Base-by-base conservation (phyloP, 176 grass and related monocot genomes). In the Bromus sterilis region DNA sequence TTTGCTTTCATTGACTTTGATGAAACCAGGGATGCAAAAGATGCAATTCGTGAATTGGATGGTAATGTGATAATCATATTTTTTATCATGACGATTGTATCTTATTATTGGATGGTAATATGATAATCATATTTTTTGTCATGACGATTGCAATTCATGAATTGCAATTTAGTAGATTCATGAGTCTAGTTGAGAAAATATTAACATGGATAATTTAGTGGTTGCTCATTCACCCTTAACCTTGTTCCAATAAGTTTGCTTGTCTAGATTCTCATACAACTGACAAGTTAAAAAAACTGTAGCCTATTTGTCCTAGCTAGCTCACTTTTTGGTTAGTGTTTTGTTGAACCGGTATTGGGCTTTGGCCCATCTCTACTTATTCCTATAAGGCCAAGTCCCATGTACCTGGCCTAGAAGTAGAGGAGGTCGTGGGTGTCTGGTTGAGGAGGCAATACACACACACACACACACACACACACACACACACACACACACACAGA, bases 1-100 rank as follows among this genome's bases (percentile, higher is more conserved):
- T 97, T 93, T 84, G 94, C 88, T 33, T 97, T 97, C 69, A 85
- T 97, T 83, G 94, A 97, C 36, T 97, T 93, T 37, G 94, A 97
- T 83, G 94, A 97, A 68, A 82, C 71, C 36, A 93, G 84, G 68
- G 94, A 97, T 83, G 94, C 94, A 37, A 85, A 89, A 49, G 94
- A 97, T 51, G 86, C 94, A 70, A 97, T 97, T 78, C 89, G 91
- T 34, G 91, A 89, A 42, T 62, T 97, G 41, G 94, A 97, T 76
- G 94, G 94, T 93, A 91, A 77, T 32, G 20, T 62, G 40, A 34
- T 74, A 36, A 25, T 26, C 20, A 62, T 61, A 46, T 34, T 42
- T 25, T 46, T 25, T 62, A 29, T 18, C 55, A 62, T 48, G 55
- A 48, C 46, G 56, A 4, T 44, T 48, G 7, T 46, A 33, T 82